Evolutionary conservation across 2,329 filamentous ascomycete genomes (phyloP), one percentile per base, ranked within the genome.

Genomic region (Ascochyta clinopodiicola): DNA sequence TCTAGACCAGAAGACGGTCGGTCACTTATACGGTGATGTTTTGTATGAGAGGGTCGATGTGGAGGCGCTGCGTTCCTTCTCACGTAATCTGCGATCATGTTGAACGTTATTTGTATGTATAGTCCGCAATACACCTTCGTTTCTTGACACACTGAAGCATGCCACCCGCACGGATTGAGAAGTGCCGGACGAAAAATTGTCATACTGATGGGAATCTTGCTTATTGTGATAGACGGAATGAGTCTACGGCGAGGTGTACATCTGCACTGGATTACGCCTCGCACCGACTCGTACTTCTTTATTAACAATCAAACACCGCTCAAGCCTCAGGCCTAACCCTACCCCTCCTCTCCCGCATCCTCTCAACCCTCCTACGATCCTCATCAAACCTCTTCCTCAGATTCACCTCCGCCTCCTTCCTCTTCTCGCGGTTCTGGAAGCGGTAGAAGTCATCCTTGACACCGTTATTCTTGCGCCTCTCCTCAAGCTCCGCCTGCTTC

Each of bases 341-440:
- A 31, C 73, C 74, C 70, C 84, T 84, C 77, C 85, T 84, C 74
- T 83, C 84, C 76, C 85, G 86, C 86, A 93, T 88, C 52, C 86
- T 86, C 66, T 83, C 81, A 42, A 95, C 83, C 77, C 85, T 89
- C 78, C 79, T 85, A 77, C 84, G 84, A 78, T 95, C 91, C 73
- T 91, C 86, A 70, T 92, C 88, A 73, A 95, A 96, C 69, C 82
- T 82, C 77, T 81, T 86, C 63, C 90, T 76, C 73, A 95, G 74
- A 67, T 88, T 84, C 38, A 83, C 81, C 74, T 92, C 89, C 67
- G 87, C 84, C 68, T 86, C 85, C 81, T 95, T 95, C 78, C 86
- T 86, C 80, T 85, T 87, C 80, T 96, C 90, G 44, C 91, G 80
- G 67, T 85, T 83, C 82, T 96, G 91, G 82, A 94, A 96, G 51